phyloP scores from a whole-genome alignment of 495 filamentous ascomycete species.

The Daldinia bambusicola region DNA sequence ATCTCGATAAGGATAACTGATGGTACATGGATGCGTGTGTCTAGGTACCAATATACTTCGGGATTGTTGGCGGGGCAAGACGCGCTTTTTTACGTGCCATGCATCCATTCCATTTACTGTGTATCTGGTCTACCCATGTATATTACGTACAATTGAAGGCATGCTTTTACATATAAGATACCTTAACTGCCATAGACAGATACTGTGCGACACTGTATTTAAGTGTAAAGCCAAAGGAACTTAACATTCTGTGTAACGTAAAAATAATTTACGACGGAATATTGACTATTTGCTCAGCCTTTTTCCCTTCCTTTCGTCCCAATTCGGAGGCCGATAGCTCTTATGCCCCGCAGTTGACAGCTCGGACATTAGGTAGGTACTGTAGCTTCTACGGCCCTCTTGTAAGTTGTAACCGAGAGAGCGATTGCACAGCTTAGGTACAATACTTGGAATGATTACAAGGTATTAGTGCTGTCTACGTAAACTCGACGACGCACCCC shows the following conservation, averaged over 20 bases:
- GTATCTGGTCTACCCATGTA: no score
- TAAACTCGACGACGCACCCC: no score
- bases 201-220: background rate
- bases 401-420: background rate
- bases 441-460: no score
- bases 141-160: no score
- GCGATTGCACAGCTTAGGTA: no score
- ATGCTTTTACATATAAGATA: no score
- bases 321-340: conserved; percentile 10
- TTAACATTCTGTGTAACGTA: background rate
- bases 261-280: conserved; percentile 11
- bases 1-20: background rate
- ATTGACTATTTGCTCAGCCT: conserved; percentile 8
- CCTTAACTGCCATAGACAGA: no score
- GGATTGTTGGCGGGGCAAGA: background rate
- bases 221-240: background rate
- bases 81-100: conserved; percentile 2
- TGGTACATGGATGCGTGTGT: conserved; percentile 8
- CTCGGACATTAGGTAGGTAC: no score
- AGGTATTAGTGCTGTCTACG: no score
- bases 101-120: background rate
- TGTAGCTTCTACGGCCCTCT: conserved; percentile 14
- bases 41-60: conserved; percentile 2
- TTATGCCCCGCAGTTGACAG: conserved; percentile 16
- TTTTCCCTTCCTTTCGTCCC: conserved; percentile 1